These are phyloP conservation scores for Candolleomyces eurysporus DNA, from an alignment of 768 basidiomycete species.

Conservation along the genomic window DNA sequence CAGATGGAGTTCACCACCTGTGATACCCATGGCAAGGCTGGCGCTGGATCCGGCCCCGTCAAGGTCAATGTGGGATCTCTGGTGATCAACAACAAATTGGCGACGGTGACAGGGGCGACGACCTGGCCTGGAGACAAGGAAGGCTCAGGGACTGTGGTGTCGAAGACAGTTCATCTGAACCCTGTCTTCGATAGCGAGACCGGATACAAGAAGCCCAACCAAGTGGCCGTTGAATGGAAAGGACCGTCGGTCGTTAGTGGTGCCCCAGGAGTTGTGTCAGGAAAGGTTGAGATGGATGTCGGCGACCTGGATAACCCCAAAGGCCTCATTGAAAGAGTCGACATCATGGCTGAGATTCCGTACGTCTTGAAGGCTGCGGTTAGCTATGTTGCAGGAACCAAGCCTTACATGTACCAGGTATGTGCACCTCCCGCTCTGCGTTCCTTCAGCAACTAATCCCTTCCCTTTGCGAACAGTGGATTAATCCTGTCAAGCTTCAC, in stretches of 20 bases:
- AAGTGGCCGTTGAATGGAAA: constrained; percentile 75
- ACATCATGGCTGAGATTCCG: constrained; percentile 94
- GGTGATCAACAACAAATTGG: constrained; percentile 78
- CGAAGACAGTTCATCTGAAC: constrained; percentile 64
- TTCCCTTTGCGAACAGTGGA: constrained; percentile 36
- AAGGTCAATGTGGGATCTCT: constrained; percentile 82
- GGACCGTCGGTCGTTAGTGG: constrained; percentile 60
- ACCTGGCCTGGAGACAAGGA: constrained; percentile 64
- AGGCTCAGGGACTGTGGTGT: constrained; percentile 40
- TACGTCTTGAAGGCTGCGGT: constrained; percentile 89
- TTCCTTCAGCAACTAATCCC: constrained; percentile 17
- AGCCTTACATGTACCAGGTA: constrained; percentile 94
- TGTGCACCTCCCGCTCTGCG: constrained; percentile 20
- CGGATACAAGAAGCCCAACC: constrained; percentile 70
- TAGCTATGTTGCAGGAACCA: constrained; percentile 89
- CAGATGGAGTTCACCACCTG: constrained; percentile 96
- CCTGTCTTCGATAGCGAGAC: constrained; percentile 72
- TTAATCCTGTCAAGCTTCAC: constrained; percentile 42
- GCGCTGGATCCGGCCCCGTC: constrained; percentile 80
- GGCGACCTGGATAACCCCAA: constrained; percentile 57
- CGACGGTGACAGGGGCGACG: constrained; percentile 75
- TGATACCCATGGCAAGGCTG: constrained; percentile 73
- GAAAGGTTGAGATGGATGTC: constrained; percentile 54
- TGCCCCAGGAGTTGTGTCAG: constrained; percentile 53
- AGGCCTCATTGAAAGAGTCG: constrained; percentile 89